Evolutionary conservation across 306 rosid species (phyloP), one percentile per base, ranked within the genome.

Genomic region (Sicyos baderoa): DNA sequence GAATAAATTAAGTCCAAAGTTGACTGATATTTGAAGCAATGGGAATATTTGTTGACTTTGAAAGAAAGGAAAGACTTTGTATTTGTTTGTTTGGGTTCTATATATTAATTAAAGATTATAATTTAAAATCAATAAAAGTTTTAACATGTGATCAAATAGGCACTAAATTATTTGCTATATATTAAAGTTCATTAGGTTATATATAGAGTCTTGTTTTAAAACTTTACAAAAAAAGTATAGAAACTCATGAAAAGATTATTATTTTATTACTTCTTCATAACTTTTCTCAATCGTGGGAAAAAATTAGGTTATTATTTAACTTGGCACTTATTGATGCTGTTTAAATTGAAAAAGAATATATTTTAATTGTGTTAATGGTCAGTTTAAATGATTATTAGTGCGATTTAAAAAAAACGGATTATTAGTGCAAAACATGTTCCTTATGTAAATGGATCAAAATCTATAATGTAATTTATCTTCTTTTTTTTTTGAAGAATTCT

Each of bases 121-220:
- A 61, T 61, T 61, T 32, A 32, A 32, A 15, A 27, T 59, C 19
- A 59, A 62, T 17, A 2, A 7, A 37, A 37, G 5, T 17, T 40
- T 5, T 37, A 17, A 18, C 69, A 63, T 63, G 69, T 63, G 69
- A 63, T 40, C 51, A 63, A 17, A 40, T 63, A 63, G 29, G 7
- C 29, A 37, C 10, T 40, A 9, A 18, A 40, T 40, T 40, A 62
- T 18, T 40, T 17, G 51, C 51, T 62, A 35, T 35, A 35, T 35
- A 62, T 4, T 32, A 62, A 61, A 32, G 7, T 5, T 62, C 32
- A 3, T 21, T 40, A 4, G 27, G 16, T 40, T 40, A 10, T 40
- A 2, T 40, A 2, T 18, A 37, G 7, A 29, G 6, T 32, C 3
- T 60, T n/a, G 19, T 59, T 59, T 29, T 2, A 29, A 27, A 5